phyloP scores from a whole-genome alignment of 129 eudicot genomes.

The Flaveria robusta region DNA sequence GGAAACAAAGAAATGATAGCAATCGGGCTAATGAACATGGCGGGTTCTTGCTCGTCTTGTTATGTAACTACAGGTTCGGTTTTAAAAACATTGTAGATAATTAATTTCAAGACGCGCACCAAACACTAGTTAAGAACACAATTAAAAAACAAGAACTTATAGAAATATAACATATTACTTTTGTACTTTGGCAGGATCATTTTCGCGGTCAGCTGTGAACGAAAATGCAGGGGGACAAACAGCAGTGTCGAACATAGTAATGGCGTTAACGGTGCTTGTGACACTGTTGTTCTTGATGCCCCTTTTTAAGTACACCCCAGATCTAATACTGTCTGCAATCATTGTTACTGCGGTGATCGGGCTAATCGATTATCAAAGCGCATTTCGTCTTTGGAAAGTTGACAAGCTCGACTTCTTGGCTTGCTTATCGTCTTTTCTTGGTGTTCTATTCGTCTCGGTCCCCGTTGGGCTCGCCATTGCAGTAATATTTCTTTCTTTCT shows the following conservation, averaged over 20 bases:
- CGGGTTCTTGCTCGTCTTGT: constrained; percentile 87
- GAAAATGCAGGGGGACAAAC: constrained; percentile 71
- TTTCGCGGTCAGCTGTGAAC: constrained; percentile 61
- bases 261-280: constrained; percentile 69
- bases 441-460: constrained; percentile 64
- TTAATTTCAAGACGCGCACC: background rate
- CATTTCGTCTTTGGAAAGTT: constrained; percentile 51
- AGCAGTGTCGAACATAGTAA: constrained; percentile 67
- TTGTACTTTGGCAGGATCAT: constrained; percentile 29
- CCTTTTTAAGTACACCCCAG: constrained; percentile 64
- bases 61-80: constrained; percentile 72
- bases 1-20: constrained; percentile 98
- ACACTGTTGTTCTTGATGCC: constrained; percentile 72
- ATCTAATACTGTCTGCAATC: constrained; percentile 58
- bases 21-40: constrained; percentile 88
- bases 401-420: constrained; percentile 68
- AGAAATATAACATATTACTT: background rate
- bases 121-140: too few species aligned
- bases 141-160: too few species aligned
- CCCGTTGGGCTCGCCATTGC: constrained; percentile 63
- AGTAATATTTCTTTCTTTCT: constrained; percentile 36
- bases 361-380: constrained; percentile 55
- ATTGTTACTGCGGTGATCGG: constrained; percentile 66
- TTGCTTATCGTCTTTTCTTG: constrained; percentile 64
- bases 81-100: background rate